Evolutionary conservation across 257 asterid species (phyloP).

Genomic region (Nicotiana tomentosiformis): DNA sequence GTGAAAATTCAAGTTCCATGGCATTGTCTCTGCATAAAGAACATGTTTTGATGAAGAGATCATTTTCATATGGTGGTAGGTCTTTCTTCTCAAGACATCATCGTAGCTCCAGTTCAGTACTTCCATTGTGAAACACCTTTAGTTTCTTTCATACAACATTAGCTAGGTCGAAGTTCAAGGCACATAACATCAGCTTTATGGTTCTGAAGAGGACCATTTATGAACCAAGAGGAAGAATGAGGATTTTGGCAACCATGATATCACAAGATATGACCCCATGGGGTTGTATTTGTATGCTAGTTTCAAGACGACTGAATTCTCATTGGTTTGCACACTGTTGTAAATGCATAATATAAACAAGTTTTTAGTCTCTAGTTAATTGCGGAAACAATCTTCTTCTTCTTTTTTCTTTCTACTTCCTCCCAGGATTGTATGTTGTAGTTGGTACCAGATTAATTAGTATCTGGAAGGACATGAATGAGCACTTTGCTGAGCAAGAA

Average conservation of each 20-base stretch:
- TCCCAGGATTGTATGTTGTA: background rate
- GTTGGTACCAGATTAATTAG: background rate
- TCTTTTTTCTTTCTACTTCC: background rate
- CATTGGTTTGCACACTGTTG: background rate
- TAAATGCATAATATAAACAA: background rate
- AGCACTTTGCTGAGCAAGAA: background rate
- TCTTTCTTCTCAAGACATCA: constrained; percentile 19
- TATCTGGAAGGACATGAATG: background rate
- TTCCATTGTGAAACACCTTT: constrained; percentile 4
- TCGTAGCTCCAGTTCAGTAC: constrained; percentile 10
- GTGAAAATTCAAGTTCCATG: constrained; percentile 3
- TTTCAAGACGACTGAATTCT: background rate
- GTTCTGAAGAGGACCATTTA: background rate
- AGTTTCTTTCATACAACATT: background rate
- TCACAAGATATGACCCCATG: too few relatives aligned
- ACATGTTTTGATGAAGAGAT: constrained; percentile 25
- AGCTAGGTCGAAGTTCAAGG: background rate
- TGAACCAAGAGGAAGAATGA: background rate
- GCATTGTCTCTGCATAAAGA: constrained; percentile 4
- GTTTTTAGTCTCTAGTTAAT: background rate
- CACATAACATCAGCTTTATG: background rate
- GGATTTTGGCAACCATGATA: background rate
- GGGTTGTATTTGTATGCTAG: background rate
- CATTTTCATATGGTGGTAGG: constrained; percentile 20
- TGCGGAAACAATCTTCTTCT: background rate